Evolutionary conservation across 225 moss, liverwort and hornwort species (phyloP).

Genomic region (Neckera pumila): DNA sequence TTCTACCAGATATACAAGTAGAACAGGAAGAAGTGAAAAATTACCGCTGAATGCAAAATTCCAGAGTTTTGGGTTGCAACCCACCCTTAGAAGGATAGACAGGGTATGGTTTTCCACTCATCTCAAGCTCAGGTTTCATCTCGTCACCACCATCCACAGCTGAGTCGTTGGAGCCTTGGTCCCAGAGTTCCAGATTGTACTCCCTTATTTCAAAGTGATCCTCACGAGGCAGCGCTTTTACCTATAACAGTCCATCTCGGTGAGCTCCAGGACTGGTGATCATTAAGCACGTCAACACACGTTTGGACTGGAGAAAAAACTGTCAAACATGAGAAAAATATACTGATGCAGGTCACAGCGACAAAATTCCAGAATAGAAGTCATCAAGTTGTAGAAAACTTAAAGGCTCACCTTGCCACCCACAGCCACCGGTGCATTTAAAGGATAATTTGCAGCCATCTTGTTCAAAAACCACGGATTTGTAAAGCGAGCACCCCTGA

Average conservation of each 20-base stretch:
- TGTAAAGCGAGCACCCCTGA: constrained; percentile 68
- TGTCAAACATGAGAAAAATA: neutral
- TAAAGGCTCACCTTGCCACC: constrained; percentile 72
- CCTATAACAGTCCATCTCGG: constrained; percentile 31
- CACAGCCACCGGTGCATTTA: constrained; percentile 64
- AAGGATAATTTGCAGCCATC: constrained; percentile 66
- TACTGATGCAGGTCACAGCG: neutral
- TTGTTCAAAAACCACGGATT: constrained; percentile 75
- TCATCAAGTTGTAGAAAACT: neutral
- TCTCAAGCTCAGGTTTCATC: constrained; percentile 35
- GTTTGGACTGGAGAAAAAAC: neutral
- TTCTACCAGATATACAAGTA: neutral
- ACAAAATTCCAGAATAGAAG: neutral
- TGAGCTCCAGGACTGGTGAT: constrained; percentile 9
- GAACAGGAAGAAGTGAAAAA: neutral
- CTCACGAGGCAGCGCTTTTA: constrained; percentile 57
- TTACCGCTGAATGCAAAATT: constrained; percentile 93
- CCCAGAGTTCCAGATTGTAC: constrained; percentile 85
- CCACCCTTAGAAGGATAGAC: constrained; percentile 88
- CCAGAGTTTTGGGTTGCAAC: constrained; percentile 85
- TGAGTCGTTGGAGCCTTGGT: constrained; percentile 33
- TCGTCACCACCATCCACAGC: constrained; percentile 13
- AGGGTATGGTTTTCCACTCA: constrained; percentile 73
- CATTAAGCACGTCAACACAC: neutral
- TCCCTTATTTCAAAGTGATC: constrained; percentile 96